A percentile compares a stretch with the other conserved stretches of the same genome.
phyloP scores from a whole-genome alignment of 2,329 filamentous ascomycete genomes.

The Plenodomus tracheiphilus region DNA sequence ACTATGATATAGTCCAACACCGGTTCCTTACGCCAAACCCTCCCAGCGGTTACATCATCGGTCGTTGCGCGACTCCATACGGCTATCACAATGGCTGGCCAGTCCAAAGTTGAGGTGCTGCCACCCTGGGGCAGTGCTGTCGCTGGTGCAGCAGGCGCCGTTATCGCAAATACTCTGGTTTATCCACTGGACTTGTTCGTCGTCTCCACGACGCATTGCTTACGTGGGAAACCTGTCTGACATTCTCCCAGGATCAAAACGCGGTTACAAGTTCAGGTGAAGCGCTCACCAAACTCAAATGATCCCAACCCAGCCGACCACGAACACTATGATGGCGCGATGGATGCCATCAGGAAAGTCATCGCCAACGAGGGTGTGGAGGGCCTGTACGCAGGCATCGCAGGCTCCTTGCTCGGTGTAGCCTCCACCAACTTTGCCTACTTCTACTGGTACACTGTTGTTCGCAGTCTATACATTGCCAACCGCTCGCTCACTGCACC shows the following conservation, averaged over 20 bases:
- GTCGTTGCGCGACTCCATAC: slow-evolving; percentile 10
- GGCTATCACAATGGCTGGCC: slow-evolving; percentile 52
- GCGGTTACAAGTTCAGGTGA: slow-evolving; percentile 91
- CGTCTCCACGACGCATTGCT: not conserved
- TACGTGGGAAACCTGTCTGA: not conserved
- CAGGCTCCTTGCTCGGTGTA: slow-evolving; percentile 84
- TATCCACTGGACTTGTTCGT: slow-evolving; percentile 95
- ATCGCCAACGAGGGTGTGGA: slow-evolving; percentile 74
- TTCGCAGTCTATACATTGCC: slow-evolving; percentile 76
- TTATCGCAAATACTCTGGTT: slow-evolving; percentile 91
- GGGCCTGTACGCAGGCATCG: slow-evolving; percentile 88
- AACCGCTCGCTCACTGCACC: slow-evolving; percentile 61
- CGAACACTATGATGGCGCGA: slow-evolving; percentile 80
- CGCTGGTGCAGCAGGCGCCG: slow-evolving; percentile 88
- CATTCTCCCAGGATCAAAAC: slow-evolving; percentile 79
- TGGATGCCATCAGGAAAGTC: slow-evolving; percentile 88
- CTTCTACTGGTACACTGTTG: slow-evolving; percentile 97
- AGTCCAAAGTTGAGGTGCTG: slow-evolving; percentile 69
- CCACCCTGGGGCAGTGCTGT: slow-evolving; percentile 93
- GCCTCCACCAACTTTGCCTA: slow-evolving; percentile 99
- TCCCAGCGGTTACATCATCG: slow-evolving; percentile 19
- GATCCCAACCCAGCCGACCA: slow-evolving; percentile 52
- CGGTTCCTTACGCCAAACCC: slow-evolving; percentile 13
- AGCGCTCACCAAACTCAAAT: slow-evolving; percentile 52
- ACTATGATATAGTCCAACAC: slow-evolving; percentile 29